Evolutionary conservation across 106 monocot species (phyloP), one percentile per base, ranked within the genome.

Genomic region (Dioscorea dumetorum): DNA sequence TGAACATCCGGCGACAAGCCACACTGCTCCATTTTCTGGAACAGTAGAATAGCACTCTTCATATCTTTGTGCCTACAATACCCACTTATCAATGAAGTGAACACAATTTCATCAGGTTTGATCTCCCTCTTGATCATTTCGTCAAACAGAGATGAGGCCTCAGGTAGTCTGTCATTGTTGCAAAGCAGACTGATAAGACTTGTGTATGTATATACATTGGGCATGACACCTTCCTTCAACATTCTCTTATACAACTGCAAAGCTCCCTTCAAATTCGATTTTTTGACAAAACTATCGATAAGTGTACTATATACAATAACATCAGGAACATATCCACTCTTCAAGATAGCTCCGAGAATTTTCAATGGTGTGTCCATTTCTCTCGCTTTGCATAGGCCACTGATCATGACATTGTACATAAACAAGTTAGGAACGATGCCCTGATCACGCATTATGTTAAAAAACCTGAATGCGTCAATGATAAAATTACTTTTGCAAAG

Each of bases 111-210:
- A 64, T 74, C 79, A 50, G 79, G 69, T 35, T 23, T 58, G 0
- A 74, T 3, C 9, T 69, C 74, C 13, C 51, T 24, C 22, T n/a
- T 22, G 15, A 49, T 19, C 63, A 79, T 74, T 63, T 79, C 69
- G 56, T 70, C 17, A 12, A 79, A 70, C 51, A 74, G 49, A 58
- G 2, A 11, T 15, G 65, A 22, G 49, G 79, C 79, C 34, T 79
- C 69, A 62, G 4, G 3, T 22, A 58, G 18, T 52, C 74, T 73
- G 16, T 64, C 17, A 51, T 64, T 24, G 23, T 59, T 68, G 49
- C 62, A 74, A 49, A 79, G 64, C 20, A 69, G 74, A 58, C 64
- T 22, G 3, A 79, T 73, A 56, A 79, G 73, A 49, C 62, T 73
- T 14, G 72, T 79, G 62, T 68, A 79, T 23, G 79, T 79, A 12